A percentile compares a stretch with the other conserved stretches of the same genome.
Evolutionary conservation across 2,329 filamentous ascomycete genomes (phyloP).

Genomic region (Westerdykella aurantiaca): DNA sequence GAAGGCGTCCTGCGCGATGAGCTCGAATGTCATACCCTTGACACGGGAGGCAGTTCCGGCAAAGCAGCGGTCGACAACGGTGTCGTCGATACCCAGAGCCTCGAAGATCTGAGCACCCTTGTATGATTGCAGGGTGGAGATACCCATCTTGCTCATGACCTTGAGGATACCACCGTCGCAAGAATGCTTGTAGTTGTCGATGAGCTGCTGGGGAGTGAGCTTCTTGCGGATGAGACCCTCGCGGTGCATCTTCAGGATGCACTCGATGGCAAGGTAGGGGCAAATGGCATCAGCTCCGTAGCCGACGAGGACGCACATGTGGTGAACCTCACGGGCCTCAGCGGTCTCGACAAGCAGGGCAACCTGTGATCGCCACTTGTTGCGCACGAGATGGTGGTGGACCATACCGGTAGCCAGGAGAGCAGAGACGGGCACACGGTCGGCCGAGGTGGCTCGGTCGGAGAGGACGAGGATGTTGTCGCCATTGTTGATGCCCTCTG

Average conservation of each 20-base stretch:
- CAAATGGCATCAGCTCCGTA: conserved; percentile 94
- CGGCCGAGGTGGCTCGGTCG: conserved; percentile 75
- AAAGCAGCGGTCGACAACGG: conserved; percentile 90
- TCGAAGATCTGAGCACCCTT: conserved; percentile 98
- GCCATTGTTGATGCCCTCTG: conserved; percentile 72
- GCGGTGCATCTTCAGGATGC: conserved; percentile 91
- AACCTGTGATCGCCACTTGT: conserved; percentile 88
- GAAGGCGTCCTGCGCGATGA: conserved; percentile 90
- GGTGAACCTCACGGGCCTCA: conserved; percentile 93
- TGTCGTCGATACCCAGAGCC: conserved; percentile 85
- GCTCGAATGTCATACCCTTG: conserved; percentile 86
- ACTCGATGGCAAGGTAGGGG: conserved; percentile 93
- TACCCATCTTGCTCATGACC: conserved; percentile 99
- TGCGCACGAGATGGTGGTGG: conserved; percentile 89
- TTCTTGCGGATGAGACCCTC: conserved; percentile 91
- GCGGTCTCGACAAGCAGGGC: conserved; percentile 87
- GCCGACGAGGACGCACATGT: conserved; percentile 96
- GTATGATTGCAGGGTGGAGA: conserved; percentile 91
- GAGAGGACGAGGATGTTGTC: conserved; percentile 86
- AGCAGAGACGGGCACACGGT: conserved; percentile 79
- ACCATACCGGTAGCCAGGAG: conserved; percentile 87
- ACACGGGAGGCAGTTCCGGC: conserved; percentile 90
- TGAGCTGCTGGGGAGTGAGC: conserved; percentile 71
- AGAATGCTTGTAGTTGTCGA: conserved; percentile 95
- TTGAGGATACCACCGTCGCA: conserved; percentile 95